Evolutionary conservation across 1,284 basidiomycete species (phyloP).

Genomic region (Cutaneotrichosporon dermatis): DNA sequence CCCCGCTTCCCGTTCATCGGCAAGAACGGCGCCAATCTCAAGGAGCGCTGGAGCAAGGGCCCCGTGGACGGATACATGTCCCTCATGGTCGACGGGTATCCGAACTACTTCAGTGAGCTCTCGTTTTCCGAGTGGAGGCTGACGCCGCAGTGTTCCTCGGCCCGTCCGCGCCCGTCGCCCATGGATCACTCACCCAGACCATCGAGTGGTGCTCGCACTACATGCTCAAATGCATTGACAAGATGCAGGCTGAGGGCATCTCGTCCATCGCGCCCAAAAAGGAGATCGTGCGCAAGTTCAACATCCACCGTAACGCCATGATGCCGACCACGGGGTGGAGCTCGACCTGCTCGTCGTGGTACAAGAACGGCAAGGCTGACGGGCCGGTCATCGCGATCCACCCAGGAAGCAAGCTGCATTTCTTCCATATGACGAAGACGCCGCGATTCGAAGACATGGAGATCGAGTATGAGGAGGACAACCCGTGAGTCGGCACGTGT

Average conservation of each 20-base stretch:
- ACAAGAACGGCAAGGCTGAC: conserved; percentile 21
- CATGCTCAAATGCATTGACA: conserved; percentile 16
- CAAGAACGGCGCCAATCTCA: conserved; percentile 26
- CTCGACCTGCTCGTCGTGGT: conserved; percentile 28
- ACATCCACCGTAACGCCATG: conserved; percentile 28
- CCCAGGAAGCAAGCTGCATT: conserved; percentile 22
- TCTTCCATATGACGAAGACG: conserved; percentile 25
- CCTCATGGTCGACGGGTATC: conserved; percentile 31
- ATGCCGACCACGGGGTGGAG: conserved; percentile 27
- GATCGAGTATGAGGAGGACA: conserved; percentile 1
- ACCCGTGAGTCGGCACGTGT: no score
- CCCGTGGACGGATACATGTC: conserved; percentile 28
- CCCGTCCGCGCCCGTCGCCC: background rate
- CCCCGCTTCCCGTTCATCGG: conserved; percentile 31
- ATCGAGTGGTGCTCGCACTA: conserved; percentile 23
- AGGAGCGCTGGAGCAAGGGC: conserved; percentile 31
- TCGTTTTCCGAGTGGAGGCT: background rate
- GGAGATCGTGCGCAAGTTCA: conserved; percentile 31
- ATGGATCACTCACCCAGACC: conserved; percentile 11
- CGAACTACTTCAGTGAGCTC: conserved; percentile 23
- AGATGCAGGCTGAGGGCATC: conserved; percentile 13
- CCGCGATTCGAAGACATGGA: conserved; percentile 41
- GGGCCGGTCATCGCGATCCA: conserved; percentile 19
- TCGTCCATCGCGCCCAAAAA: conserved; percentile 21
- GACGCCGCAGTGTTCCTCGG: background rate